Percentiles rank a stretch among this genome's conserved stretches.
These are phyloP conservation scores for Leccinum fallax DNA, from an alignment of 1,284 basidiomycete genomes.

Conservation along the genomic window DNA sequence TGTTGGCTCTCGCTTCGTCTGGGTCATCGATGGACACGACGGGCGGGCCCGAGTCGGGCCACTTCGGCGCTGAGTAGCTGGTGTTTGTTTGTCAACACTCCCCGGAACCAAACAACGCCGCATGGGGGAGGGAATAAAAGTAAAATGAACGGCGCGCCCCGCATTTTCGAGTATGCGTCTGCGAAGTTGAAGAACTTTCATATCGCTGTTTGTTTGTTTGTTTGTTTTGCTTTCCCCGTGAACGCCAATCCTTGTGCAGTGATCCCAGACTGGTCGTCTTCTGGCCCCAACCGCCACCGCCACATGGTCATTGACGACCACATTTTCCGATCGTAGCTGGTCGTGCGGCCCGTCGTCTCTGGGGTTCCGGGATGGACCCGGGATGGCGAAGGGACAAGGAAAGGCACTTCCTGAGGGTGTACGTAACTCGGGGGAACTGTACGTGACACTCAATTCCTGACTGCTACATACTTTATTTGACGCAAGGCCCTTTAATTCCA, in stretches of 20 bases:
- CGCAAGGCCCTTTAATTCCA: neutral
- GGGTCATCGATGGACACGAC: neutral
- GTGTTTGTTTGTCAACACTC: slow-evolving; percentile 17
- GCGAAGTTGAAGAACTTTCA: slow-evolving; percentile 23
- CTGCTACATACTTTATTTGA: slow-evolving; percentile 3
- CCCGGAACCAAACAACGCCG: slow-evolving; percentile 23
- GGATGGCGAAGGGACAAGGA: slow-evolving; percentile 1
- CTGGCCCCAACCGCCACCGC: neutral
- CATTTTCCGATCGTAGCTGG: neutral
- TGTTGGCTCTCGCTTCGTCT: neutral
- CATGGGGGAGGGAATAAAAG: slow-evolving; percentile 4
- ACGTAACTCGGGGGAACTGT: slow-evolving; percentile 16
- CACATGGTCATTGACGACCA: neutral
- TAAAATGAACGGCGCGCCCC: slow-evolving; percentile 1
- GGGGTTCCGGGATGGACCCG: neutral
- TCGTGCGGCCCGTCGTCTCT: neutral
- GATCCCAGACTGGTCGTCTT: slow-evolving; percentile 8
- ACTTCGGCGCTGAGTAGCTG: neutral
- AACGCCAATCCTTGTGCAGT: neutral
- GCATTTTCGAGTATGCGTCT: slow-evolving; percentile 10
- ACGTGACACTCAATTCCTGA: slow-evolving; percentile 6
- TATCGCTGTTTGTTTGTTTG: slow-evolving; percentile 1
- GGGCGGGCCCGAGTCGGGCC: neutral
- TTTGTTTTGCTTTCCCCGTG: neutral
- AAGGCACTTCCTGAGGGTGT: slow-evolving; percentile 17